Conservation (phyloP, 2,329 filamentous ascomycete species). For the Colletotrichum karsti region DNA sequence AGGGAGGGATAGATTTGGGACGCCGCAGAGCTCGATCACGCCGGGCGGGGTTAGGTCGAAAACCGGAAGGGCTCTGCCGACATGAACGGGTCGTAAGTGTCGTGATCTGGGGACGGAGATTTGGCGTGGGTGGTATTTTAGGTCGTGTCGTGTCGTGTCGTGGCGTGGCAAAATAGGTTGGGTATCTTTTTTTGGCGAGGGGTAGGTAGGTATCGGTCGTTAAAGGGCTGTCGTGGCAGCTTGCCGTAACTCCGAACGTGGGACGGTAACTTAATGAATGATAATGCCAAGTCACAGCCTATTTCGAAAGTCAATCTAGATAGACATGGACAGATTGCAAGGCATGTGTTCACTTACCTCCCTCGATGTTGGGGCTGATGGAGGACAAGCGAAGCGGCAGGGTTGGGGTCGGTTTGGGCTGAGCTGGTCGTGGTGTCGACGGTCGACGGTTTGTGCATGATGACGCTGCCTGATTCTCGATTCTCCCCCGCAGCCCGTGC, state of each 20-base stretch:
- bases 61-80: neutral
- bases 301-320: neutral
- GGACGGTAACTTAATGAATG: neutral
- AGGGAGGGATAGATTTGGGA: slow-evolving; percentile 16
- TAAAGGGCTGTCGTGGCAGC: too few relatives aligned
- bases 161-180: neutral
- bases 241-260: neutral
- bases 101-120: neutral
- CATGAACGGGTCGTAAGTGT: neutral
- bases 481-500: slow-evolving; percentile 22
- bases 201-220: neutral
- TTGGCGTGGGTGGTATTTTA: neutral
- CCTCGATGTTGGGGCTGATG: neutral
- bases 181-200: slow-evolving; percentile 4
- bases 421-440: neutral
- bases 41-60: neutral
- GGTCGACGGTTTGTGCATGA: slow-evolving; percentile 21
- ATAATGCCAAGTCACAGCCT: neutral
- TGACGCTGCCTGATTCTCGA: slow-evolving; percentile 28
- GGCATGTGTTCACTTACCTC: neutral
- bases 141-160: neutral
- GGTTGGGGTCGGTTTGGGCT: slow-evolving; percentile 12
- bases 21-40: neutral
- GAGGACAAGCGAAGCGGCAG: slow-evolving; percentile 3
- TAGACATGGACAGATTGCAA: neutral